Conservation (phyloP, 1,284 basidiomycete species). For the Ceratobasidium sp. region DNA sequence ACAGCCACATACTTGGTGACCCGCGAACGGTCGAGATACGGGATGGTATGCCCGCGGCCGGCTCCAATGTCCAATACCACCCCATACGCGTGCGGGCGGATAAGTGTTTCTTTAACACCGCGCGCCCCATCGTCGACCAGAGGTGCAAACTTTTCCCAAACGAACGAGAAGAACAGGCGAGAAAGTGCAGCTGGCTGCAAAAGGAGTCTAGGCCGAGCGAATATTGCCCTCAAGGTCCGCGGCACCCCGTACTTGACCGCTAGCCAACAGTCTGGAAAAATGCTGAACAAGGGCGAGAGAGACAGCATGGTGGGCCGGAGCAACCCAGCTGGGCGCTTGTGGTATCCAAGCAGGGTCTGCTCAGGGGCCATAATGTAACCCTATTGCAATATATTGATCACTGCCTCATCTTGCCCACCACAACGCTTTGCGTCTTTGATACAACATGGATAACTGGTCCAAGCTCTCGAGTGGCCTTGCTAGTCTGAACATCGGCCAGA, state of each 20-base stretch:
- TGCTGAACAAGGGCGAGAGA: slow-evolving; percentile 15
- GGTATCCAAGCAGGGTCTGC: slow-evolving; percentile 8
- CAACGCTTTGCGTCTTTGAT: slow-evolving; percentile 49
- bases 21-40: slow-evolving; percentile 67
- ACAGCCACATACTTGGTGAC: slow-evolving; percentile 75
- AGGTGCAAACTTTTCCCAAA: slow-evolving; percentile 69
- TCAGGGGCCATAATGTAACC: slow-evolving; percentile 32
- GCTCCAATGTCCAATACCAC: slow-evolving; percentile 77
- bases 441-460: slow-evolving; percentile 79
- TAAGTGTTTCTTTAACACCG: slow-evolving; percentile 63
- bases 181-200: slow-evolving; percentile 64
- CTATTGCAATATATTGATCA: slow-evolving; percentile 39
- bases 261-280: slow-evolving; percentile 57
- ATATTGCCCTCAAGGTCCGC: slow-evolving; percentile 64
- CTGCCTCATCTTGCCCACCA: slow-evolving; percentile 41
- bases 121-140: slow-evolving; percentile 63
- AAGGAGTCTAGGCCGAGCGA: slow-evolving; percentile 61
- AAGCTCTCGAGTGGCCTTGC: slow-evolving; percentile 72
- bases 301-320: slow-evolving; percentile 21
- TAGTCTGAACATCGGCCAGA: slow-evolving; percentile 74
- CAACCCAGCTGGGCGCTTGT: neutral
- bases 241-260: slow-evolving; percentile 61
- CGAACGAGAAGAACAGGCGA: slow-evolving; percentile 68
- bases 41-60: slow-evolving; percentile 71
- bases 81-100: slow-evolving; percentile 68